Evolutionary conservation across 179 eudicot genomes (phyloP).

Genomic region (Camellia oleifera): DNA sequence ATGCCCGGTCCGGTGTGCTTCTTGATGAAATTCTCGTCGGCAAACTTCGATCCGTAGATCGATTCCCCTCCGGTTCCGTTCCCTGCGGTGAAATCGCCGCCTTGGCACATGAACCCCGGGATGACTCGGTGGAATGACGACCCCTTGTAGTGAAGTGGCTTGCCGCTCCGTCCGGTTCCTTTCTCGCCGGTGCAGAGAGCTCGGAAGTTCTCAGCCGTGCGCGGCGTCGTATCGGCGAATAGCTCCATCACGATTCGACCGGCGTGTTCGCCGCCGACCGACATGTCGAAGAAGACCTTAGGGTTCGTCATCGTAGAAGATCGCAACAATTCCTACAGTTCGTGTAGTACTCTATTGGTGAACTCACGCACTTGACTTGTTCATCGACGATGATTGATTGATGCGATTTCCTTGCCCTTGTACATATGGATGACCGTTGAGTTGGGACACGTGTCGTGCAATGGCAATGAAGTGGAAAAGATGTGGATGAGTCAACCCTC

Average conservation of each 20-base stretch:
- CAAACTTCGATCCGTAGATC: conserved; percentile 57
- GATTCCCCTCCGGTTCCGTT: conserved; percentile 82
- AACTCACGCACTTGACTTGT: not conserved
- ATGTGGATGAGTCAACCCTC: not conserved
- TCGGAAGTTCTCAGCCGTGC: conserved; percentile 68
- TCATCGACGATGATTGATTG: not conserved
- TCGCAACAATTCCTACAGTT: not conserved
- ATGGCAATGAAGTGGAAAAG: not conserved
- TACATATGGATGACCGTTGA: not conserved
- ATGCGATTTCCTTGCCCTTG: not conserved
- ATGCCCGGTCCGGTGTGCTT: conserved; percentile 58
- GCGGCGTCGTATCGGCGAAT: conserved; percentile 48
- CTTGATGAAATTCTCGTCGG: conserved; percentile 59
- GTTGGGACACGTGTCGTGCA: not conserved
- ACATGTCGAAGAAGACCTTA: conserved; percentile 60
- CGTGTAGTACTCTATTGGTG: not conserved
- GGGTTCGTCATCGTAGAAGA: conserved; percentile 38
- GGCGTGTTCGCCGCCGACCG: conserved; percentile 36
- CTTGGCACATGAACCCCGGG: conserved; percentile 69
- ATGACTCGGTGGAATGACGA: conserved; percentile 64
- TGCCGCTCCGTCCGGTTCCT: conserved; percentile 42
- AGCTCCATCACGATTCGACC: conserved; percentile 69
- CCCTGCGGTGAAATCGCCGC: conserved; percentile 73
- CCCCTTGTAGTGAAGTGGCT: conserved; percentile 65
- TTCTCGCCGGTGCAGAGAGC: conserved; percentile 77